Evolutionary conservation across 805 yeast species (phyloP).

Genomic region (Hanseniaspora valbyensis): DNA sequence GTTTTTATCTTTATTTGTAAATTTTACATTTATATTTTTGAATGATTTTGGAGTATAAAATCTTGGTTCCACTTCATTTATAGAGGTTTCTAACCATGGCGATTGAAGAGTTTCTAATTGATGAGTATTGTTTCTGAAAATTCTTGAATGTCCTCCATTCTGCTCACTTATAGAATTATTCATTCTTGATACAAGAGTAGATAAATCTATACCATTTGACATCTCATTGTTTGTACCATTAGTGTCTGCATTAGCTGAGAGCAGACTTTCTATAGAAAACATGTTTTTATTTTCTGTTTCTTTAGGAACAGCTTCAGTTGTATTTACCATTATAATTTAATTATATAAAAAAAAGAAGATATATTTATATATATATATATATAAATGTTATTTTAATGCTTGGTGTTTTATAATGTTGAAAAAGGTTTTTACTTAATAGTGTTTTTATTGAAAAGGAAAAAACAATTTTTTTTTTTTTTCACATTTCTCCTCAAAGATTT

Average conservation of each 20-base stretch:
- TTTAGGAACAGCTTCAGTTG: neutral
- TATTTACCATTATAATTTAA: neutral
- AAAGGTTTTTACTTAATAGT: no score
- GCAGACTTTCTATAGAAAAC: neutral
- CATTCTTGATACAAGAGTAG: neutral
- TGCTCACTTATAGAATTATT: slow-evolving; percentile 4
- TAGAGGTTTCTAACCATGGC: slow-evolving; percentile 90
- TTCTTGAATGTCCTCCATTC: neutral
- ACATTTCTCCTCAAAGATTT: no score
- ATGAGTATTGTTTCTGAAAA: slow-evolving; percentile 2
- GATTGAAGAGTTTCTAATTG: slow-evolving; percentile 53
- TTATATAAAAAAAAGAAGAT: no score
- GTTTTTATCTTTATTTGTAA: slow-evolving; percentile 25
- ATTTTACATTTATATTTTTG: slow-evolving; percentile 25
- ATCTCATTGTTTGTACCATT: neutral
- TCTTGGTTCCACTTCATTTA: slow-evolving; percentile 81
- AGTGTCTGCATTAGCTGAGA: neutral
- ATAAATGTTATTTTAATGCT: neutral
- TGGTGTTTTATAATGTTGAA: neutral
- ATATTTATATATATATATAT: no score
- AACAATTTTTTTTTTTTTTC: no score
- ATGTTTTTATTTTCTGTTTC: neutral
- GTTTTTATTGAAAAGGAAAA: no score
- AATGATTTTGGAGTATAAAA: slow-evolving; percentile 54
- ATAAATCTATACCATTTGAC: neutral